Evolutionary conservation across 169 alveolate species (phyloP).

Genomic region (Ichthyophthirius multifiliis): DNA sequence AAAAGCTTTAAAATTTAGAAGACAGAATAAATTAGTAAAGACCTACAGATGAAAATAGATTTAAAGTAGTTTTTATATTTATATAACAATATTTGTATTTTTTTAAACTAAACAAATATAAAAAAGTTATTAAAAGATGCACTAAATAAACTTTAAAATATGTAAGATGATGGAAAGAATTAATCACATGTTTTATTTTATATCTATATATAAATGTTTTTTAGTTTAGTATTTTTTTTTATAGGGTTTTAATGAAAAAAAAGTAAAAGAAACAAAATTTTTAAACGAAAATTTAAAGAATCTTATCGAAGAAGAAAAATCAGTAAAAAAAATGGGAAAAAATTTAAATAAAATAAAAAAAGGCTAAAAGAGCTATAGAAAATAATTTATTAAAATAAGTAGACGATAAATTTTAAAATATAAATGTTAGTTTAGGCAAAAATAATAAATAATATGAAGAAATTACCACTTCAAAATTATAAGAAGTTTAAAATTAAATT

Average conservation of each 20-base stretch:
- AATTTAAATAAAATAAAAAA: not conserved
- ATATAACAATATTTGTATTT: not conserved
- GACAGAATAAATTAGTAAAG: conserved; percentile 25
- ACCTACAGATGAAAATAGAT: conserved; percentile 44
- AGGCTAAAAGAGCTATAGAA: not conserved
- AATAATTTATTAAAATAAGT: not conserved
- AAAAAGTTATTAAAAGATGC: conserved; percentile 9
- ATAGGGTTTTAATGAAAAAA: conserved; percentile 9
- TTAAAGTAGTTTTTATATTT: not conserved
- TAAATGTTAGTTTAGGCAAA: not conserved
- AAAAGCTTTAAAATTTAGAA: conserved; percentile 28
- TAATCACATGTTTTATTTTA: not conserved
- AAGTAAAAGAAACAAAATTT: not conserved
- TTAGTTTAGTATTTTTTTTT: not conserved
- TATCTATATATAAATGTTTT: not conserved
- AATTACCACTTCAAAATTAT: not conserved
- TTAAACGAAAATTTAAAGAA: not conserved
- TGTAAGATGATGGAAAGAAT: conserved; percentile 4
- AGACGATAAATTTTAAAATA: conserved; percentile 14
- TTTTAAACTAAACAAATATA: not conserved
- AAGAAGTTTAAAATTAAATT: not conserved
- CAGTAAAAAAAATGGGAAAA: not conserved
- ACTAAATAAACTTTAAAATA: not conserved
- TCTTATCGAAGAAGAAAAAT: conserved; percentile 17
- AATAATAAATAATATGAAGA: conserved; percentile 18